A percentile compares a stretch with the other conserved stretches of the same genome.
phyloP scores from a whole-genome alignment of 768 basidiomycete genomes.

The Boletellus ananas region DNA sequence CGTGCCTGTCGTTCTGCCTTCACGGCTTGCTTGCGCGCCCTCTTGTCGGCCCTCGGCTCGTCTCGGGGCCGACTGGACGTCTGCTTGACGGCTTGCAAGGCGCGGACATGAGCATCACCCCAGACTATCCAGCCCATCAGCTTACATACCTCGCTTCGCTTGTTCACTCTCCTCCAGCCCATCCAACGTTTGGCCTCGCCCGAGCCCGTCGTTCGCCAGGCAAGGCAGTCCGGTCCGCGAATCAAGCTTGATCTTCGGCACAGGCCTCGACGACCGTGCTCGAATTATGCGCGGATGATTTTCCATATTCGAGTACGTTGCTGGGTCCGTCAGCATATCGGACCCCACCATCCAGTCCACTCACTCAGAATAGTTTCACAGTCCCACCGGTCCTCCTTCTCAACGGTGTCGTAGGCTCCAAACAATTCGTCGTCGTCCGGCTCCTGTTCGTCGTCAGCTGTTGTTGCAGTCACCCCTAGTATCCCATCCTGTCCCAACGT shows the following conservation, averaged over 20 bases:
- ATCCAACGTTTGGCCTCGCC: slow-evolving; percentile 12
- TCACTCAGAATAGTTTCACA: slow-evolving; percentile 92
- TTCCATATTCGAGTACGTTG: slow-evolving; percentile 94
- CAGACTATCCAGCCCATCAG: background rate
- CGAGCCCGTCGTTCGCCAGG: slow-evolving; percentile 32
- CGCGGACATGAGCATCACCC: slow-evolving; percentile 1
- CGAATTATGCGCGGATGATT: slow-evolving; percentile 92
- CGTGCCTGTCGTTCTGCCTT: slow-evolving; percentile 65
- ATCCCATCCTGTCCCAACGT: slow-evolving; percentile 71
- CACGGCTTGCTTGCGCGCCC: slow-evolving; percentile 62
- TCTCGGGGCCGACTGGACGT: slow-evolving; percentile 68
- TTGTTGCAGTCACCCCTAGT: slow-evolving; percentile 41
- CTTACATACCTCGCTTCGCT: slow-evolving; percentile 23
- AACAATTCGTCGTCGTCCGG: slow-evolving; percentile 43
- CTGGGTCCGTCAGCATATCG: slow-evolving; percentile 39
- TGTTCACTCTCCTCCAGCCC: slow-evolving; percentile 19
- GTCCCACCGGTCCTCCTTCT: slow-evolving; percentile 85
- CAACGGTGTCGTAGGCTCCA: slow-evolving; percentile 34
- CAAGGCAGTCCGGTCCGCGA: slow-evolving; percentile 73
- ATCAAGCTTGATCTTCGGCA: slow-evolving; percentile 68
- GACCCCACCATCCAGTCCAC: slow-evolving; percentile 25
- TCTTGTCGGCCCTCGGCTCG: slow-evolving; percentile 76
- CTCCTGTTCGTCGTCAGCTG: slow-evolving; percentile 46
- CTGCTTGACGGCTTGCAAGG: slow-evolving; percentile 22
- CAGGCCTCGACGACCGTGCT: slow-evolving; percentile 50